Conservation (phyloP, 257 asterid genomes). For the Verbascum thapsus region DNA sequence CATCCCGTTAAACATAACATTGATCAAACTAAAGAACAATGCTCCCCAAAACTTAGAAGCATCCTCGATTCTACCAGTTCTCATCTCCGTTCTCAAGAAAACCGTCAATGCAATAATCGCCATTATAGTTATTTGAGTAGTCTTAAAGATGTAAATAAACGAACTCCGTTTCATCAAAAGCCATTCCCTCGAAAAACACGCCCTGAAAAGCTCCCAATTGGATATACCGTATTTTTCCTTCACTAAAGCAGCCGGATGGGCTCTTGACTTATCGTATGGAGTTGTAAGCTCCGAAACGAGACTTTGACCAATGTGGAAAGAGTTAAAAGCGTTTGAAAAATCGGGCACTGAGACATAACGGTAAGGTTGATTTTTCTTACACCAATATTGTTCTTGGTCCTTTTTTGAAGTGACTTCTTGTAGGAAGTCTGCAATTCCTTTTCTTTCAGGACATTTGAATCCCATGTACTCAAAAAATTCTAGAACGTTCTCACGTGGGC, state of each 20-base stretch:
- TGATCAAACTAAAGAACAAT: slow-evolving; percentile 65
- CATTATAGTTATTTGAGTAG: slow-evolving; percentile 62
- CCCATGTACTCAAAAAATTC: slow-evolving; percentile 55
- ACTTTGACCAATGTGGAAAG: slow-evolving; percentile 49
- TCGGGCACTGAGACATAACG: slow-evolving; percentile 46
- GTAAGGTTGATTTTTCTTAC: slow-evolving; percentile 46
- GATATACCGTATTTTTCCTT: slow-evolving; percentile 60
- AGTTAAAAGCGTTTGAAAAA: slow-evolving; percentile 46
- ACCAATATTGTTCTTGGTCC: slow-evolving; percentile 67
- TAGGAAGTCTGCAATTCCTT: slow-evolving; percentile 63
- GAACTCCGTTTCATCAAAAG: slow-evolving; percentile 59
- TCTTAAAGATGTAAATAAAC: slow-evolving; percentile 55
- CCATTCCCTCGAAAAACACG: slow-evolving; percentile 63
- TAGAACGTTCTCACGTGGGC: slow-evolving; percentile 58
- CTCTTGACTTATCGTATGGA: slow-evolving; percentile 51
- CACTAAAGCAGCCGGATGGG: slow-evolving; percentile 70
- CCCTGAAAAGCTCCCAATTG: slow-evolving; percentile 56
- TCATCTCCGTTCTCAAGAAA: slow-evolving; percentile 63
- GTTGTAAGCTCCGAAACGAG: slow-evolving; percentile 42
- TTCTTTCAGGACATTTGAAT: slow-evolving; percentile 69
- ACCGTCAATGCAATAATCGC: slow-evolving; percentile 55
- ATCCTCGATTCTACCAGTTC: slow-evolving; percentile 42
- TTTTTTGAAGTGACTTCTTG: slow-evolving; percentile 66
- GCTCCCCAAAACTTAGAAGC: slow-evolving; percentile 62
- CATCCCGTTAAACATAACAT: slow-evolving; percentile 70